Conservation (phyloP, 140 eudicot genomes). For the Bidens hawaiensis region DNA sequence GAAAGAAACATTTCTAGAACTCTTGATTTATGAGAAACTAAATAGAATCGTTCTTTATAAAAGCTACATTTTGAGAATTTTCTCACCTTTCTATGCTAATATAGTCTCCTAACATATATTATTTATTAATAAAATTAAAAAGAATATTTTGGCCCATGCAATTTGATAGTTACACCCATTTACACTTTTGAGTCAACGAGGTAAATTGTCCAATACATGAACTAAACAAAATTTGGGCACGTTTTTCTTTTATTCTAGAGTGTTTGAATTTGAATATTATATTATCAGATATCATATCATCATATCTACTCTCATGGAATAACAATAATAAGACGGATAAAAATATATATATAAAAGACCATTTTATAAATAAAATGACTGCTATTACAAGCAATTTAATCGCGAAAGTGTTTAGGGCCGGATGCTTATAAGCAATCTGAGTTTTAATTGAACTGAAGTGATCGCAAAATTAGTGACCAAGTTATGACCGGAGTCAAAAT, state of each 20-base stretch:
- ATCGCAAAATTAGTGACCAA: neutral
- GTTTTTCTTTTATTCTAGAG: neutral
- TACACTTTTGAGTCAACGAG: neutral
- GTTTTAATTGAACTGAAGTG: neutral
- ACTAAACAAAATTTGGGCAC: neutral
- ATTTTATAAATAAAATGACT: neutral
- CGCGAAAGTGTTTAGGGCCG: no score
- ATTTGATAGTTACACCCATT: neutral
- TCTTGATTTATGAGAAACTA: no score
- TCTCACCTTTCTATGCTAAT: no score
- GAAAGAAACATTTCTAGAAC: no score
- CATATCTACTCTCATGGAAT: neutral
- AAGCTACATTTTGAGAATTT: no score
- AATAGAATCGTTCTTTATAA: no score
- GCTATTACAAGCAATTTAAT: no score
- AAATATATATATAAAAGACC: no score
- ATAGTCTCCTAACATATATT: no score
- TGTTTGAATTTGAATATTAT: neutral
- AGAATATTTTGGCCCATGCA: neutral
- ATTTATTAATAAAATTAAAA: no score
- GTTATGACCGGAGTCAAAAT: neutral
- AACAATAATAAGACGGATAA: neutral
- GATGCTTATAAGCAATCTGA: no score
- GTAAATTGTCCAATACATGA: neutral
- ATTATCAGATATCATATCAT: no score